Evolutionary conservation across 371 early-diverging fungal species (phyloP).

Genomic region (Lichtheimia ornata): DNA sequence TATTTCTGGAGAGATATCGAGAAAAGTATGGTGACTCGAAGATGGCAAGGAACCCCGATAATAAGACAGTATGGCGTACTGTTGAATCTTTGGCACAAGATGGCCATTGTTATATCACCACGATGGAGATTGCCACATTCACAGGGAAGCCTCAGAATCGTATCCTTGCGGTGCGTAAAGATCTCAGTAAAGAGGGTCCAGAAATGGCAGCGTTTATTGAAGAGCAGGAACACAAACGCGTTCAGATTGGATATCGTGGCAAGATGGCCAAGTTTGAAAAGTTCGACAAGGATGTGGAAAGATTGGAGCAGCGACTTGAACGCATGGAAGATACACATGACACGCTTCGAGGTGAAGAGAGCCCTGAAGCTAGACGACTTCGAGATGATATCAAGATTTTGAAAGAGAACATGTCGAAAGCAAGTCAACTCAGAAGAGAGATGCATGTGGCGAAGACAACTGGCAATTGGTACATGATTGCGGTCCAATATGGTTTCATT

Average conservation of each 20-base stretch:
- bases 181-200: slow-evolving; percentile 19
- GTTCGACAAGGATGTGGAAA: slow-evolving; percentile 17
- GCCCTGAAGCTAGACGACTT: slow-evolving; percentile 8
- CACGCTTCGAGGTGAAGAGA: not conserved
- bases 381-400: slow-evolving; percentile 9
- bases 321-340: slow-evolving; percentile 24
- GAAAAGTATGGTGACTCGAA: slow-evolving; percentile 7
- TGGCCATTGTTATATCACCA: slow-evolving; percentile 5
- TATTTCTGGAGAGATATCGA: slow-evolving; percentile 1
- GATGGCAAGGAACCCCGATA: not conserved
- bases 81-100: slow-evolving; percentile 8
- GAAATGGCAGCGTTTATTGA: slow-evolving; percentile 15
- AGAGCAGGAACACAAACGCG: slow-evolving; percentile 12
- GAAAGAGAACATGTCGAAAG: slow-evolving; percentile 10
- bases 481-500: slow-evolving; percentile 50
- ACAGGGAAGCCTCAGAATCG: slow-evolving; percentile 3
- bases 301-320: slow-evolving; percentile 24
- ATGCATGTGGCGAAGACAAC: not conserved
- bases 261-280: slow-evolving; percentile 8
- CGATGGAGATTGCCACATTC: not conserved
- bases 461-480: slow-evolving; percentile 33
- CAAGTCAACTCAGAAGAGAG: not conserved
- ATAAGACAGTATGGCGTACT: slow-evolving; percentile 23
- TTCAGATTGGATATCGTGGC: not conserved
- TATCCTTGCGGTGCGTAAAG: slow-evolving; percentile 14